phyloP scores from a whole-genome alignment of 192 early-diverging fungal species.

The Geranomyces michiganensis region DNA sequence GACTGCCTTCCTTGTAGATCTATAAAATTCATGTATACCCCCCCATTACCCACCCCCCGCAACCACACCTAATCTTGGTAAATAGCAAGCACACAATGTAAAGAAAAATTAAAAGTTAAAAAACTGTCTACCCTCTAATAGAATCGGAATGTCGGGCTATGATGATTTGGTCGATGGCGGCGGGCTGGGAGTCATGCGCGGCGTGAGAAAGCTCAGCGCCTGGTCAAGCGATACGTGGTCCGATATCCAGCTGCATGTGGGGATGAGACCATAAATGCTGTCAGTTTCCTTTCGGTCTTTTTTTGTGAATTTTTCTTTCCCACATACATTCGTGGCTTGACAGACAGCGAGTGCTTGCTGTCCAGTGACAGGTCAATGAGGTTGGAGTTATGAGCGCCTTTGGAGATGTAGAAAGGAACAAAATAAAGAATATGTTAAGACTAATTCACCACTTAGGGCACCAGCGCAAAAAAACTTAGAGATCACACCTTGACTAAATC shows the following conservation, averaged over 20 bases:
- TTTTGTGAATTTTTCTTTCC: not conserved
- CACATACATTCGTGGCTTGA: conserved; percentile 73
- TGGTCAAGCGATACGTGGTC: conserved; percentile 81
- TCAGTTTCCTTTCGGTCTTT: not conserved
- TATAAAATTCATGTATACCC: too few species aligned
- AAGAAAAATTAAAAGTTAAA: too few species aligned
- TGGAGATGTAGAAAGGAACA: not conserved
- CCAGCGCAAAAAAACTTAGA: too few species aligned
- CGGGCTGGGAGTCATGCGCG: conserved; percentile 15
- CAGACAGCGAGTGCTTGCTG: conserved; percentile 78
- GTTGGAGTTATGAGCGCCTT: conserved; percentile 88
- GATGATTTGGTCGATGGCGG: not conserved
- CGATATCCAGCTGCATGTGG: conserved; percentile 73
- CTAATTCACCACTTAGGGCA: too few species aligned
- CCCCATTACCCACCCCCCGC: too few species aligned
- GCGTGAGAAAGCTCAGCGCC: conserved; percentile 25
- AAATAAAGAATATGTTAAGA: not conserved
- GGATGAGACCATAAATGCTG: conserved; percentile 7
- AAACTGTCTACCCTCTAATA: too few species aligned
- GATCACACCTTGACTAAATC: conserved; percentile 67
- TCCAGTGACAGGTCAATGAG: conserved; percentile 88
- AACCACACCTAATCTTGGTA: too few species aligned
- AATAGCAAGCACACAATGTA: too few species aligned
- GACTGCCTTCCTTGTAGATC: too few species aligned
- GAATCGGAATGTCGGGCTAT: too few species aligned